phyloP scores from a whole-genome alignment of 2,329 filamentous ascomycete species.

The Diplodia scrobiculata region DNA sequence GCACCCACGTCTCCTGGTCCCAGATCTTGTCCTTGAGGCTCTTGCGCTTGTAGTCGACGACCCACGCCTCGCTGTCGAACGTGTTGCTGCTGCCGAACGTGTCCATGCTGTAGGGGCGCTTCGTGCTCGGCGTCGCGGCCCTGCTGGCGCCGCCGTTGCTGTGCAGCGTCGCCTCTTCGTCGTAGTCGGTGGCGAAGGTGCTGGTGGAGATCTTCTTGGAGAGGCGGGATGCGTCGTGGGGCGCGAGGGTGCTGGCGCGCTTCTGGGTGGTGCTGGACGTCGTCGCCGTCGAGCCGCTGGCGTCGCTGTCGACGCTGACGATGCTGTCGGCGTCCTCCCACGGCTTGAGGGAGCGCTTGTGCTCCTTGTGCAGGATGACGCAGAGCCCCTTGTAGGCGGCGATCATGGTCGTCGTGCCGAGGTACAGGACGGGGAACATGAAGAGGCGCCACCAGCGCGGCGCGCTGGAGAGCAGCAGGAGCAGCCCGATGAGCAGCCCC shows the following conservation, averaged over 20 bases:
- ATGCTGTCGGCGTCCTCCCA: constrained; percentile 64
- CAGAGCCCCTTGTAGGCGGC: constrained; percentile 80
- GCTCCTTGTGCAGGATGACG: constrained; percentile 71
- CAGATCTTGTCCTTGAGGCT: constrained; percentile 72
- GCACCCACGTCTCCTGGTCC: constrained; percentile 74
- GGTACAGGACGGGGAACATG: constrained; percentile 64
- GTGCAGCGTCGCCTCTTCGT: constrained; percentile 30
- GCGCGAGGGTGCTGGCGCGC: background rate
- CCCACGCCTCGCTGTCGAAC: constrained; percentile 76
- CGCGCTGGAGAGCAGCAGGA: constrained; percentile 67
- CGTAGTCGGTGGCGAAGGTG: constrained; percentile 47
- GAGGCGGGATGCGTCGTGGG: background rate
- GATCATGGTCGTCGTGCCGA: constrained; percentile 71
- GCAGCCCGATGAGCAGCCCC: constrained; percentile 61
- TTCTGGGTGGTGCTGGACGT: background rate
- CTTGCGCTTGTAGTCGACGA: constrained; percentile 69
- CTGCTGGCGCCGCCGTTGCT: background rate
- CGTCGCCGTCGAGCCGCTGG: background rate
- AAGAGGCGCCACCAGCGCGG: constrained; percentile 68
- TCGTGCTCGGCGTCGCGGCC: background rate
- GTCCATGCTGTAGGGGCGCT: constrained; percentile 42
- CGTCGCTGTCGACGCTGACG: constrained; percentile 22
- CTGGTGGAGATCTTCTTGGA: constrained; percentile 1
- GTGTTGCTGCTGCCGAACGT: constrained; percentile 54
- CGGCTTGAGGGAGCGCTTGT: constrained; percentile 73